Evolutionary conservation across 306 rosid species (phyloP).

Genomic region (Rubus parviflorus): DNA sequence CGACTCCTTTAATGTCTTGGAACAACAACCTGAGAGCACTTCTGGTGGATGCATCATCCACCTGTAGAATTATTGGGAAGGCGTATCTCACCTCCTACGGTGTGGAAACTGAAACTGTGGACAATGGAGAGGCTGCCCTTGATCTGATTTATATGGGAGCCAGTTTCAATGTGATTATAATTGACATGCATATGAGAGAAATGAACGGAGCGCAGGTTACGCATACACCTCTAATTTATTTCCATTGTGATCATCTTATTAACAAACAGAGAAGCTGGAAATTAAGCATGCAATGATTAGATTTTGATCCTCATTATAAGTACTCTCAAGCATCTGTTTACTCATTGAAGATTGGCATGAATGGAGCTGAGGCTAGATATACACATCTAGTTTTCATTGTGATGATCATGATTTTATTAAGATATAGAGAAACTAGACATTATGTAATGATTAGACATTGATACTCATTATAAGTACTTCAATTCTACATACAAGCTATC

Average conservation of each 20-base stretch:
- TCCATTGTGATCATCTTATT: neutral
- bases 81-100: neutral
- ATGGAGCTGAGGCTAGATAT: neutral
- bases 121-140: slow-evolving; percentile 19
- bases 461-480: neutral
- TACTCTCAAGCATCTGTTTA: neutral
- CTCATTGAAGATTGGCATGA: neutral
- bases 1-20: slow-evolving; percentile 3
- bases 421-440: too few species aligned
- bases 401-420: too few species aligned
- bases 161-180: slow-evolving; percentile 19
- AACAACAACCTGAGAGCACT: slow-evolving; percentile 23
- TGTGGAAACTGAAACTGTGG: slow-evolving; percentile 16
- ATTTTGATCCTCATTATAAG: neutral
- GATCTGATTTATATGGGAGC: slow-evolving; percentile 16
- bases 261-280: neutral
- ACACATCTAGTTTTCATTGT: too few species aligned
- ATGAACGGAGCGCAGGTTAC: slow-evolving; percentile 15
- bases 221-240: neutral
- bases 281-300: neutral
- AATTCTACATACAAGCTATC: neutral
- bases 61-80: neutral
- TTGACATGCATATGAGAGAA: slow-evolving; percentile 9
- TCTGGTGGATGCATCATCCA: slow-evolving; percentile 13
- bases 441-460: too few species aligned